Percentiles rank a stretch among this genome's conserved stretches.
Conservation (phyloP, 2,329 filamentous ascomycete genomes). For the Hawksworthiomyces lignivorus region DNA sequence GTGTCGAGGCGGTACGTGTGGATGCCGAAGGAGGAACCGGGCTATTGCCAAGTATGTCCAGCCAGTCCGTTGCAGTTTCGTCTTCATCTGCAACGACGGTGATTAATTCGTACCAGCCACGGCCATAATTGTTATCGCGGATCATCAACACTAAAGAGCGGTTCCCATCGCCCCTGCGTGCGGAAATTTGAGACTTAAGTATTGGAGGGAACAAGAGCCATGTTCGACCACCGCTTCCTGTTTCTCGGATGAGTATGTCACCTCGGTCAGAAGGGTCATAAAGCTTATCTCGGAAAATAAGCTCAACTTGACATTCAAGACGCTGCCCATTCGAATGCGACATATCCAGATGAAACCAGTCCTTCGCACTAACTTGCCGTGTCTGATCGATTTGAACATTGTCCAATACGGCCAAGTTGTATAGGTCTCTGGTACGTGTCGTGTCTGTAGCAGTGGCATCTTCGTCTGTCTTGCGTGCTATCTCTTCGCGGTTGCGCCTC, state of each 20-base stretch:
- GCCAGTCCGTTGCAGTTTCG: slow-evolving; percentile 75
- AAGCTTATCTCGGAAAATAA: slow-evolving; percentile 76
- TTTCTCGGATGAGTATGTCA: slow-evolving; percentile 87
- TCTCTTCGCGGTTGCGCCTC: slow-evolving; percentile 54
- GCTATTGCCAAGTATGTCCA: slow-evolving; percentile 63
- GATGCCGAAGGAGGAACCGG: slow-evolving; percentile 25
- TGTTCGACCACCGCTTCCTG: slow-evolving; percentile 58
- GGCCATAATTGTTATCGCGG: slow-evolving; percentile 47
- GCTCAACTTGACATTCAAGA: slow-evolving; percentile 79
- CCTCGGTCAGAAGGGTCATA: slow-evolving; percentile 59
- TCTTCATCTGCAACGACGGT: slow-evolving; percentile 70
- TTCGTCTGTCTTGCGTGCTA: slow-evolving; percentile 71
- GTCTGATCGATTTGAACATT: slow-evolving; percentile 65
- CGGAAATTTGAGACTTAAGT: slow-evolving; percentile 64
- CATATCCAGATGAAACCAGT: slow-evolving; percentile 80
- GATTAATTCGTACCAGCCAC: slow-evolving; percentile 78
- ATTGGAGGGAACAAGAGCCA: slow-evolving; percentile 93
- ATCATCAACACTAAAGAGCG: slow-evolving; percentile 82
- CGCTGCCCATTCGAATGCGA: slow-evolving; percentile 84
- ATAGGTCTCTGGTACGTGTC: slow-evolving; percentile 69
- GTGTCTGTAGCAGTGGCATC: slow-evolving; percentile 78
- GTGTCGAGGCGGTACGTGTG: slow-evolving; percentile 10
- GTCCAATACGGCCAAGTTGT: slow-evolving; percentile 64
- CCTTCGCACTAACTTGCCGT: slow-evolving; percentile 80
- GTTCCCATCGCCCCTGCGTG: slow-evolving; percentile 62